These are phyloP conservation scores for Sugiyamaella mastotermitis DNA, from an alignment of 805 yeast species.

Conservation along the genomic window DNA sequence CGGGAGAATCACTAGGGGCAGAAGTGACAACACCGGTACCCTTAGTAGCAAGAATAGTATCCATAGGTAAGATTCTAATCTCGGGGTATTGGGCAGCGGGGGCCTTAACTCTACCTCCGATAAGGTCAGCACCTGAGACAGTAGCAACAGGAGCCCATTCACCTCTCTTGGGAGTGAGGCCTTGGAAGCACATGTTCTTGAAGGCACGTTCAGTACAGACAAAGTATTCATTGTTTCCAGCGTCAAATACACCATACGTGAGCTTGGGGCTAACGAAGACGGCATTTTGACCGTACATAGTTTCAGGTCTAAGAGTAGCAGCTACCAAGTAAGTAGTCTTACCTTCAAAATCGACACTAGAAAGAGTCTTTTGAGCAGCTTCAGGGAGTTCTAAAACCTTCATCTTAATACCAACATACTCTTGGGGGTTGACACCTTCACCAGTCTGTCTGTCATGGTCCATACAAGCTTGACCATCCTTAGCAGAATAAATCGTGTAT, in stretches of 20 bases:
- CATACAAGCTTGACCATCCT: conserved; percentile 99
- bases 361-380: conserved; percentile 44
- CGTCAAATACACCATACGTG: conserved; percentile 84
- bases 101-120: conserved; percentile 83
- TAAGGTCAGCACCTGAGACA: conserved; percentile 64
- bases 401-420: conserved; percentile 90
- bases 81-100: conserved; percentile 69
- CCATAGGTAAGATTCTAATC: conserved; percentile 92
- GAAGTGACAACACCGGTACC: conserved; percentile 99
- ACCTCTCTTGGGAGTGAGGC: conserved; percentile 85
- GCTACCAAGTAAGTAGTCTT: conserved; percentile 76
- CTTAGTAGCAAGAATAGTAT: conserved; percentile 86
- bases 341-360: conserved; percentile 36
- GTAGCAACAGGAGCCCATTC: conserved; percentile 51
- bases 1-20: conserved; percentile 99
- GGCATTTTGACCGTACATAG: conserved; percentile 98
- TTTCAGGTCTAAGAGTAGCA: conserved; percentile 97
- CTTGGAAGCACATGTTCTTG: conserved; percentile 96
- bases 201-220: conserved; percentile 93
- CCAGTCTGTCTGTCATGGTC: conserved; percentile 97
- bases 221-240: conserved; percentile 65
- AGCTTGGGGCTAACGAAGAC: conserved; percentile 96
- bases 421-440: conserved; percentile 96
- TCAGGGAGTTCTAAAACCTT: conserved; percentile 54
- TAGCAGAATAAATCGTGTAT: conserved; percentile 93